Conservation (phyloP, 2,329 filamentous ascomycete species). For the Byssoonygena ceratinophila region DNA sequence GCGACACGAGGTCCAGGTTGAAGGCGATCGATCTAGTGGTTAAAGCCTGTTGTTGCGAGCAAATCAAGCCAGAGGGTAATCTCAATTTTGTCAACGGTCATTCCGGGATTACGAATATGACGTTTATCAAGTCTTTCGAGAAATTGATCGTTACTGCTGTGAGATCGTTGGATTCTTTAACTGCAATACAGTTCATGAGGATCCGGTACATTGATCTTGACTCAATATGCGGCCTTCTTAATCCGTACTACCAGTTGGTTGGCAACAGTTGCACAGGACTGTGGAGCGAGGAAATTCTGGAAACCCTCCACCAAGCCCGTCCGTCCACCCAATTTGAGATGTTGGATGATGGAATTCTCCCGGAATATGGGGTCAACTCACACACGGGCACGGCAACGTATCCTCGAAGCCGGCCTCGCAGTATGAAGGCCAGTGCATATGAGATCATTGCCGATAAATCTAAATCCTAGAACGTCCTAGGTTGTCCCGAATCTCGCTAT, state of each 20-base stretch:
- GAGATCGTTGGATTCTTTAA: slow-evolving; percentile 48
- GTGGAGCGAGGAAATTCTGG: slow-evolving; percentile 59
- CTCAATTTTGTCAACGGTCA: slow-evolving; percentile 48
- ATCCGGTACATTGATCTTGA: slow-evolving; percentile 69
- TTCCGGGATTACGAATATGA: slow-evolving; percentile 59
- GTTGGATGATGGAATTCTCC: slow-evolving; percentile 53
- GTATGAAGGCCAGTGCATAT: slow-evolving; percentile 34
- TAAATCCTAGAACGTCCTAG: slow-evolving; percentile 19
- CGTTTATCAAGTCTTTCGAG: slow-evolving; percentile 63
- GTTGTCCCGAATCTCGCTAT: background rate
- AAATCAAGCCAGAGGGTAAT: slow-evolving; percentile 16
- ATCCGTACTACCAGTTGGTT: slow-evolving; percentile 59
- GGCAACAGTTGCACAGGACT: slow-evolving; percentile 55
- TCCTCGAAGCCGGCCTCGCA: slow-evolving; percentile 30
- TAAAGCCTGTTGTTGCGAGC: slow-evolving; percentile 58
- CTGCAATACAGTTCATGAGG: slow-evolving; percentile 52
- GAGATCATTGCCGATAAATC: slow-evolving; percentile 33
- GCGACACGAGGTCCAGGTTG: slow-evolving; percentile 37
- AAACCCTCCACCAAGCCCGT: slow-evolving; percentile 48
- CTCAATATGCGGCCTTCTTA: slow-evolving; percentile 57
- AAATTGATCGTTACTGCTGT: slow-evolving; percentile 55
- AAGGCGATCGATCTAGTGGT: slow-evolving; percentile 61
- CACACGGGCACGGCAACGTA: slow-evolving; percentile 29
- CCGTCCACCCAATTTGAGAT: slow-evolving; percentile 51
- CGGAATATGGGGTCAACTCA: slow-evolving; percentile 25